phyloP scores from a whole-genome alignment of 768 basidiomycete species.

The Leucocoprinus leucothites region DNA sequence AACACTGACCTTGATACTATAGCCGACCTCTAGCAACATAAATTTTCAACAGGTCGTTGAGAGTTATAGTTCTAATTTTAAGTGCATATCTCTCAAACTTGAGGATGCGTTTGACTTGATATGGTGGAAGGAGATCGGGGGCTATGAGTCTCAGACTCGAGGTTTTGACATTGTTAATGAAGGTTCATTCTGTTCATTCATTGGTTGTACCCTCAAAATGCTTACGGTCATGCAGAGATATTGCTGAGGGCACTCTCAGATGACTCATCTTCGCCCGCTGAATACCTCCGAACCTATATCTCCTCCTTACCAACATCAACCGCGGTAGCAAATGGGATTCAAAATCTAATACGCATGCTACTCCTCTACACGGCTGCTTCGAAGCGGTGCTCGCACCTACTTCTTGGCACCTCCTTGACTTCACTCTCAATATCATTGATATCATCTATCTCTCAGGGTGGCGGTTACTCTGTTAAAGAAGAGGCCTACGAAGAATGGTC shows the following conservation, averaged over 20 bases:
- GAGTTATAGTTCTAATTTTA: slow-evolving; percentile 28
- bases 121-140: slow-evolving; percentile 61
- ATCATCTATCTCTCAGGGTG: slow-evolving; percentile 71
- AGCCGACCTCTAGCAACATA: slow-evolving; percentile 55
- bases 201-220: neutral
- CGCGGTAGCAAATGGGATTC: slow-evolving; percentile 56
- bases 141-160: slow-evolving; percentile 19
- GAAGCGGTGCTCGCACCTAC: slow-evolving; percentile 65
- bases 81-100: slow-evolving; percentile 61
- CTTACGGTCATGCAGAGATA: slow-evolving; percentile 23
- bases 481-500: slow-evolving; percentile 74
- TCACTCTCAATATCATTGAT: slow-evolving; percentile 73
- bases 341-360: slow-evolving; percentile 61
- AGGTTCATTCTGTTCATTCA: slow-evolving; percentile 27
- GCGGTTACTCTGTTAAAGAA: slow-evolving; percentile 66
- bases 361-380: slow-evolving; percentile 63
- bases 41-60: slow-evolving; percentile 39
- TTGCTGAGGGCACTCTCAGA: slow-evolving; percentile 23
- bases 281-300: slow-evolving; percentile 49
- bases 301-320: slow-evolving; percentile 72
- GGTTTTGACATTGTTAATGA: slow-evolving; percentile 51
- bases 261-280: slow-evolving; percentile 21
- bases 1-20: slow-evolving; percentile 15
- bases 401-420: slow-evolving; percentile 79
- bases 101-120: slow-evolving; percentile 70